phyloP scores from a whole-genome alignment of 2,329 filamentous ascomycete genomes.

The Exophiala sp. region DNA sequence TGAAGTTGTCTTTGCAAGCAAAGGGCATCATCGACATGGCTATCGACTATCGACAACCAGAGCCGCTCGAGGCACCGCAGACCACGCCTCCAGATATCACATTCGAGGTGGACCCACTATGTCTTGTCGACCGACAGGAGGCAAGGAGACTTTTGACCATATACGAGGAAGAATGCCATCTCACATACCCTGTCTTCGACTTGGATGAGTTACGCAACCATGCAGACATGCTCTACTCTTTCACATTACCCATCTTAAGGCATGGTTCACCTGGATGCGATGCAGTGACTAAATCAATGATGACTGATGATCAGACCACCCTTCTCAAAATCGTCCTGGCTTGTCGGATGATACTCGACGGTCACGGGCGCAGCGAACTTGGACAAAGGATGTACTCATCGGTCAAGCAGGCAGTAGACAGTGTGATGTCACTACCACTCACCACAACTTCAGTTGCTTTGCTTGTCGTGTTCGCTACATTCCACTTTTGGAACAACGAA shows the following conservation, averaged over 20 bases:
- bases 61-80: background rate
- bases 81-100: background rate
- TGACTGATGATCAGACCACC: conserved; percentile 44
- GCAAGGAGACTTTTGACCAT: too few species aligned
- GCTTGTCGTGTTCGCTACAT: conserved; percentile 63
- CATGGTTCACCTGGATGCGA: too few species aligned
- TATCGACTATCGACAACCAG: background rate
- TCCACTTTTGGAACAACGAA: conserved; percentile 81
- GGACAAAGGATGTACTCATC: conserved; percentile 72
- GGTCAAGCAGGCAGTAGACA: conserved; percentile 68
- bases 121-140: too few species aligned
- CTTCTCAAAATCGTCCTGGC: conserved; percentile 81
- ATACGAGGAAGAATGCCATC: too few species aligned
- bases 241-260: too few species aligned
- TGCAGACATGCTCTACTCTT: too few species aligned
- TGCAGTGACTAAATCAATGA: too few species aligned
- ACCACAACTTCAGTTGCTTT: conserved; percentile 59
- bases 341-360: conserved; percentile 72
- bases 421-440: conserved; percentile 54
- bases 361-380: conserved; percentile 71
- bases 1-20: background rate
- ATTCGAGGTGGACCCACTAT: too few species aligned
- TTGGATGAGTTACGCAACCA: too few species aligned
- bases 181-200: too few species aligned
- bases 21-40: background rate